phyloP scores from a whole-genome alignment of 306 rosid genomes.

The Vicia faba region DNA sequence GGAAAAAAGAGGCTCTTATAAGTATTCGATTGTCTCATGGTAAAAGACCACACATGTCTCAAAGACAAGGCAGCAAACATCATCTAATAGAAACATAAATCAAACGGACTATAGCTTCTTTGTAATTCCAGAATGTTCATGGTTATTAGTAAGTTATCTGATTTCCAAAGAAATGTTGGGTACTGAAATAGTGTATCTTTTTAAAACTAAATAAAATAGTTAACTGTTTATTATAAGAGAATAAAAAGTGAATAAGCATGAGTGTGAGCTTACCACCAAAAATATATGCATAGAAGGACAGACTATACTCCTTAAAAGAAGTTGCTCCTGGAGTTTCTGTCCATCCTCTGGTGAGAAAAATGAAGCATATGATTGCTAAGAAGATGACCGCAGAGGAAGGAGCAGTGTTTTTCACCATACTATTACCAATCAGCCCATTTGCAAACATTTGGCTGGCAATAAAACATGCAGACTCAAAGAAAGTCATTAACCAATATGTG shows the following conservation, averaged over 20 bases:
- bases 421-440: slow-evolving; percentile 73
- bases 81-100: slow-evolving; percentile 10
- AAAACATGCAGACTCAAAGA: slow-evolving; percentile 75
- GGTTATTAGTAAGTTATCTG: slow-evolving; percentile 1
- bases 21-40: not conserved
- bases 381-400: slow-evolving; percentile 60
- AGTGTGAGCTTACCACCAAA: slow-evolving; percentile 65
- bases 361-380: slow-evolving; percentile 63
- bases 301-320: slow-evolving; percentile 65
- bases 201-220: not conserved
- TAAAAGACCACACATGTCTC: slow-evolving; percentile 6
- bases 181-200: slow-evolving; percentile 17
- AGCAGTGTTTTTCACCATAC: slow-evolving; percentile 45
- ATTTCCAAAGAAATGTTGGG: slow-evolving; percentile 28
- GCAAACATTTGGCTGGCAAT: slow-evolving; percentile 88
- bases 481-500: slow-evolving; percentile 89
- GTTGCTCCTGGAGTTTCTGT: slow-evolving; percentile 53
- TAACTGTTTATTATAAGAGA: slow-evolving; percentile 4
- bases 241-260: slow-evolving; percentile 30
- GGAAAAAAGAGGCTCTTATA: slow-evolving; percentile 17
- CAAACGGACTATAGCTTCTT: slow-evolving; percentile 17
- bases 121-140: slow-evolving; percentile 19
- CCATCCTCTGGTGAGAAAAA: slow-evolving; percentile 66
- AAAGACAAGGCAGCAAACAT: slow-evolving; percentile 15
- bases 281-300: slow-evolving; percentile 61